These are phyloP conservation scores for Paraglomus brasilianum DNA, from an alignment of 192 early-diverging fungal species.

Conservation along the genomic window DNA sequence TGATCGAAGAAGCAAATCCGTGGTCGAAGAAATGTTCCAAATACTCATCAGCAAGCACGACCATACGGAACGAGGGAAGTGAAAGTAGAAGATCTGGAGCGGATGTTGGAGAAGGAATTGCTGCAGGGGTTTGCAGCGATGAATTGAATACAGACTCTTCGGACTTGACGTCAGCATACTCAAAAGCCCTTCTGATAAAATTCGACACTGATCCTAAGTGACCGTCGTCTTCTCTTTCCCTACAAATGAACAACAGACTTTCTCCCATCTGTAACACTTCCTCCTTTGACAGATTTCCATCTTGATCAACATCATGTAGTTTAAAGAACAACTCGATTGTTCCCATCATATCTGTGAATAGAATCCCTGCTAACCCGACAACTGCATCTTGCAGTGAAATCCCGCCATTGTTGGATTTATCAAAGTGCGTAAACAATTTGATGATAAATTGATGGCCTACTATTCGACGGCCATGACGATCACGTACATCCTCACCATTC, in stretches of 20 bases:
- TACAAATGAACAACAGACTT: constrained; percentile 77
- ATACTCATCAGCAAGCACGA: constrained; percentile 81
- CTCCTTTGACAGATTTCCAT: constrained; percentile 65
- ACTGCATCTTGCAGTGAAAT: constrained; percentile 80
- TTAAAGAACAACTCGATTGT: constrained; percentile 81
- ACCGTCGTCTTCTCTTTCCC: constrained; percentile 53
- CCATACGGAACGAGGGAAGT: constrained; percentile 59
- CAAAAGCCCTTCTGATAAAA: constrained; percentile 64
- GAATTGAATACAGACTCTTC: neutral
- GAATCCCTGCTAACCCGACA: constrained; percentile 69
- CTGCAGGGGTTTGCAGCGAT: constrained; percentile 29
- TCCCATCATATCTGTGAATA: constrained; percentile 75
- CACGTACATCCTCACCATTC: constrained; percentile 33
- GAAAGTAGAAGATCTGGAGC: constrained; percentile 42
- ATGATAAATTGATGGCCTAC: constrained; percentile 42
- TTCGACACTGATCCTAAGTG: constrained; percentile 59
- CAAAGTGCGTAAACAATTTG: constrained; percentile 53
- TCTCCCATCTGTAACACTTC: constrained; percentile 86
- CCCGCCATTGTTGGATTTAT: constrained; percentile 48
- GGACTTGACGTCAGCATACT: constrained; percentile 40
- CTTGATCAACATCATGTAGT: constrained; percentile 69
- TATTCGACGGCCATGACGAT: constrained; percentile 30
- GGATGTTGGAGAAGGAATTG: neutral
- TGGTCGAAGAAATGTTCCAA: constrained; percentile 82
- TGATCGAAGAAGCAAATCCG: constrained; percentile 61